Evolutionary conservation across 805 yeast species (phyloP), one percentile per base, ranked within the genome.

Genomic region (Suhomyces prunicola): DNA sequence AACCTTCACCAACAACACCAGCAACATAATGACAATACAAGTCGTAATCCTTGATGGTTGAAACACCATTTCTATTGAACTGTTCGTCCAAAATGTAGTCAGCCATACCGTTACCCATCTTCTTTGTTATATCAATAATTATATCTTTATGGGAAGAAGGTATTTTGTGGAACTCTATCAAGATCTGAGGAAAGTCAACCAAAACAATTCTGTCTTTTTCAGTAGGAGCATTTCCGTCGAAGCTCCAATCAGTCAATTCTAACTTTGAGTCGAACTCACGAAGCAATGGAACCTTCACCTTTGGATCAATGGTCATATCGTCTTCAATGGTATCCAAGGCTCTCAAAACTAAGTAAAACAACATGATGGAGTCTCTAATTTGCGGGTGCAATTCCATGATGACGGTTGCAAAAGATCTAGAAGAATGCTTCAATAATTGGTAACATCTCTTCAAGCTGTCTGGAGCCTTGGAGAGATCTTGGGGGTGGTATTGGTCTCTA

Each of bases 61-160:
- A 75, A 46, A 94, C 85, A 1, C 98, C 98, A 56, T 83, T 83
- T 59, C 81, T 67, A 68, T 90, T 90, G 74, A 89, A 89, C 57
- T 86, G 80, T 49, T 87, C 94, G 64, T 87, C 85, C 61, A 80
- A 75, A 50, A 88, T 84, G 71, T 92, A 94, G 65, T 90, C 91
- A 31, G 98, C 98, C 99, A 94, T 94, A 52, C 99, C 99, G 60
- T 89, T 84, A 53, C 98, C 99, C 99, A 94, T 94, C 68, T 86
- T 79, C 53, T 75, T 60, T 46, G 97, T 85, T 61, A 91, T 89
- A 56, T 86, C 90, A 60, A 80, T 81, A 60, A 94, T 83, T 39
- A 91, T 85, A 51, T 80, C 87, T 72, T 88, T 92, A 71, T 90
- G 92, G 53, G 78, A 84, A 5, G 88, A 84, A 64, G 84, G 83